phyloP scores from a whole-genome alignment of 331 rosid genomes.

The Saraca asoca region DNA sequence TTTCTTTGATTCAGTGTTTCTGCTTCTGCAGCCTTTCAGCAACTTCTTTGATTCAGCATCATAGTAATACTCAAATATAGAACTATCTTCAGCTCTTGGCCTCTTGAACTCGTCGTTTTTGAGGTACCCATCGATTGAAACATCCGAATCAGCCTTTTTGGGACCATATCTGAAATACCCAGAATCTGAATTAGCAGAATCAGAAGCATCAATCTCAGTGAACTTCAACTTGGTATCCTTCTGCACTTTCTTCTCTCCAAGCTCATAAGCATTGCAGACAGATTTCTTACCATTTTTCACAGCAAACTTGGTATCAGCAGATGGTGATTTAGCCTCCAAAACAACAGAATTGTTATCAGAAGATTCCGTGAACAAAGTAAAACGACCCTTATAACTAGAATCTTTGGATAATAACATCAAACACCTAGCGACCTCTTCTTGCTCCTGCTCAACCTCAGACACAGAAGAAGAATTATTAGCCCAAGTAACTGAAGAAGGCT shows the following conservation, averaged over 20 bases:
- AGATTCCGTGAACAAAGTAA: conserved; percentile 56
- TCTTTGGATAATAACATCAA: conserved; percentile 79
- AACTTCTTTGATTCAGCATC: conserved; percentile 34
- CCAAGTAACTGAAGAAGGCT: conserved; percentile 21
- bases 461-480: conserved; percentile 49
- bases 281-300: conserved; percentile 29
- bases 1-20: conserved; percentile 42
- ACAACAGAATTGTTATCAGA: conserved; percentile 69
- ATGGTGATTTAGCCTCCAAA: conserved; percentile 63
- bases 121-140: conserved; percentile 52
- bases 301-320: conserved; percentile 38
- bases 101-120: conserved; percentile 37
- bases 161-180: conserved; percentile 59
- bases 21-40: conserved; percentile 35
- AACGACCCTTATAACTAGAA: conserved; percentile 42
- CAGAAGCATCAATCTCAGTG: conserved; percentile 46
- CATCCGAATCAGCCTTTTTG: conserved; percentile 51
- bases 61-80: conserved; percentile 35
- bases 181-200: conserved; percentile 70
- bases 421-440: conserved; percentile 68
- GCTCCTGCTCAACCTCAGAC: conserved; percentile 64
- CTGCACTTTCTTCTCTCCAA: conserved; percentile 35
- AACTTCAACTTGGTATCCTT: conserved; percentile 44
- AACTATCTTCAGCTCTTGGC: conserved; percentile 39
- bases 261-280: conserved; percentile 34